phyloP scores from a whole-genome alignment of 805 yeast species.

The Cyberlindnera xylosilytica region DNA sequence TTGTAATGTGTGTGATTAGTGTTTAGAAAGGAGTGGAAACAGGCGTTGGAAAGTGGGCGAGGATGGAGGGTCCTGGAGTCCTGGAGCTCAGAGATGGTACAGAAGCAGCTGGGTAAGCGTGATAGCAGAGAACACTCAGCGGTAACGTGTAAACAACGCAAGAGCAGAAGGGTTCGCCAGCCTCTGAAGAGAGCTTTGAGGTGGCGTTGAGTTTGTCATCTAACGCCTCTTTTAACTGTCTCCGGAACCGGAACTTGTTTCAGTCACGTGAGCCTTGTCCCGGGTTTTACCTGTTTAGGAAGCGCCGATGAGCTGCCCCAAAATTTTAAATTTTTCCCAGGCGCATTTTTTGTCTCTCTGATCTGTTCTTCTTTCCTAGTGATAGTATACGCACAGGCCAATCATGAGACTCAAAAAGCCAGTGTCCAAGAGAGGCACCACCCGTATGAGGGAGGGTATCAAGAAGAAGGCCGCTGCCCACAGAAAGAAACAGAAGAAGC shows the following conservation, averaged over 20 bases:
- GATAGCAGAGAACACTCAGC: too few species aligned
- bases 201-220: neutral
- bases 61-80: too few species aligned
- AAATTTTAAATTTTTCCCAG: constrained; percentile 1
- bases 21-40: neutral
- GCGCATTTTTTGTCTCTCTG: neutral
- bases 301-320: constrained; percentile 10
- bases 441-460: constrained; percentile 95
- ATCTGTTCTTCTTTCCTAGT: neutral
- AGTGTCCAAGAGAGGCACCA: constrained; percentile 83
- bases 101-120: too few species aligned
- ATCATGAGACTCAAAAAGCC: constrained; percentile 29
- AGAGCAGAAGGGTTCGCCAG: neutral
- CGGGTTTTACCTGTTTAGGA: constrained; percentile 5
- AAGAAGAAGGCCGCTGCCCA: constrained; percentile 94
- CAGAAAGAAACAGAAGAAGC: constrained; percentile 77
- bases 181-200: neutral
- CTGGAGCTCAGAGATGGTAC: too few species aligned
- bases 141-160: too few species aligned
- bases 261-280: neutral
- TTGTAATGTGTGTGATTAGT: neutral
- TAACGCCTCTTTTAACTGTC: neutral
- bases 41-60: too few species aligned
- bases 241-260: neutral
- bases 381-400: too few species aligned